Evolutionary conservation across 2,329 filamentous ascomycete species (phyloP), one percentile per base, ranked within the genome.

Genomic region (Emydomyces testavorans): DNA sequence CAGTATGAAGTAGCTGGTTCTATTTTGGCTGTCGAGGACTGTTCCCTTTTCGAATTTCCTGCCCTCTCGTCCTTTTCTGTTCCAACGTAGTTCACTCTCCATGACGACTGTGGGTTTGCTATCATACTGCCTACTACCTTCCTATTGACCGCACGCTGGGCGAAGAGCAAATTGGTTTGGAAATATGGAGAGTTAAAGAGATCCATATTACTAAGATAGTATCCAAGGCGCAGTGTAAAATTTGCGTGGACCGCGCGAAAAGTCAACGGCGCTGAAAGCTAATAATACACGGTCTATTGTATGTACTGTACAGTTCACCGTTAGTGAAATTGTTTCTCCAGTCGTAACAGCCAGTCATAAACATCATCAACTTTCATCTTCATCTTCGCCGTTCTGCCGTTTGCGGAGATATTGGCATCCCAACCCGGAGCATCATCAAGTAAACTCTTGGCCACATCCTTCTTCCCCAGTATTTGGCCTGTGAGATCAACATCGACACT

Each of bases 401-500:
- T 39, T 4, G 43, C 24, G 24, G 32, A 35, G 28, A 41, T 20
- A 32, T 44, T 46, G 1, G 41, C 29, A 46, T 53, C 49, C 53
- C 47, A 52, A 23, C 50, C 48, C 1, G 51, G 53, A 8, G 50
- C 7, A 39, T 64, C 43, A 4, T 54, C 46, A 38, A 59, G 57
- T 36, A 66, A 50, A 42, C 53, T 57, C 46, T 58, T 50, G 2
- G 55, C 56, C 31, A 52, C 55, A 3, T 53, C 54, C 42, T 63
- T 59, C 46, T 66, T 68, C 55, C 69, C 67, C 50, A 69, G 64
- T 39, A 68, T 56, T 53, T 70, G 68, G 1, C 63, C 65, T 4
- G 61, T 63, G 15, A 70, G 24, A 50, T 70, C 66, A 16, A 70
- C 50, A 21, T 63, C 64, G 26, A 88, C 69, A n/a, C 71, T 74